Base-by-base conservation (phyloP, 2,329 filamentous ascomycete genomes). In the Microcera coccophila region DNA sequence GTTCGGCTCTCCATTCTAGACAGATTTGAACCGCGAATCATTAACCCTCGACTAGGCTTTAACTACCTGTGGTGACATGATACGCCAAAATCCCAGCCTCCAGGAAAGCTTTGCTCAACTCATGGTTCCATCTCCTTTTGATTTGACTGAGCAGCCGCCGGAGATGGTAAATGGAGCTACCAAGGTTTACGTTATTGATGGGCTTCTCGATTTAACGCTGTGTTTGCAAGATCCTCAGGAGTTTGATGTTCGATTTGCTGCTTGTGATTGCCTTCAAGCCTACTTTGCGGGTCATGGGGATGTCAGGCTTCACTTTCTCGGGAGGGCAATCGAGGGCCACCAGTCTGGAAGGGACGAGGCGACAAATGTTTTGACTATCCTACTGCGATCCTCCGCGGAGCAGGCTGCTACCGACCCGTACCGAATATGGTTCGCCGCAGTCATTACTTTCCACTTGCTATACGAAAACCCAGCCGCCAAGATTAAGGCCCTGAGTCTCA, bases 21-120 rank as follows among this genome's bases (percentile, higher is more conserved):
- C 16, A 36, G 17, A 19, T 12, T 12, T 26, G 12, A 26, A 12
- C 7, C 22, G 22, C 12, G 22, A 7, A 26, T 26, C 22, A 26
- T 12, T 26, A 26, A 15, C 12, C 43, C 15, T 28, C 21, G 22
- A 34, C 26, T 62, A 88, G 79, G 90, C 93, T 49, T 71, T 98
- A 39, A 76, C 81, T 52, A 87, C 89, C 22, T 94, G 89, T 60
- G 90, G 89, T 41, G 90, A 95, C 66, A 78, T 95, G 56, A 95
- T 98, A 55, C 80, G 85, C 50, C 86, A 82, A 32, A 95, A 95
- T 61, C 64, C 82, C 18, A 73, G 73, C 4, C 73, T 97, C 8
- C 93, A 98, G 64, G 90, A 96, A 67, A 80, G 76, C 36, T 97
- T 98, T 62, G 91, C 90, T 4, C 86, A 93, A 58, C 76, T 95